These are phyloP conservation scores for Cystofilobasidium ferigula DNA, from an alignment of 768 basidiomycete species.

Conservation along the genomic window DNA sequence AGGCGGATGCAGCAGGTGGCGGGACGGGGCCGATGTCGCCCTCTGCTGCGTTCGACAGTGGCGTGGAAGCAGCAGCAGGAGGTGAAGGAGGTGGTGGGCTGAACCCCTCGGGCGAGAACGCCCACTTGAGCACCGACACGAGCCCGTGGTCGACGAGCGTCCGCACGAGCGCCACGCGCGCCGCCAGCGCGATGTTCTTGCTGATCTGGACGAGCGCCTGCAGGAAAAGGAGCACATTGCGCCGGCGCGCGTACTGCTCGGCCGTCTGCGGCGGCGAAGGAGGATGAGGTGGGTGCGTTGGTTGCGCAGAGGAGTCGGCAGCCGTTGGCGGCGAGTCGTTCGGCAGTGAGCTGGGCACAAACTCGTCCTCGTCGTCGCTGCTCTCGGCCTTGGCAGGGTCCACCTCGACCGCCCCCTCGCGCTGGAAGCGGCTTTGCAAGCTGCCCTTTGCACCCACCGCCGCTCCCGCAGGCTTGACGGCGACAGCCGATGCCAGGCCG, in stretches of 20 bases:
- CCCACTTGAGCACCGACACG: constrained; percentile 86
- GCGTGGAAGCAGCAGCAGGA: neutral
- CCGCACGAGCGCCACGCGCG: constrained; percentile 74
- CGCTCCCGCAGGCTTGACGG: neutral
- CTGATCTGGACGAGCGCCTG: constrained; percentile 91
- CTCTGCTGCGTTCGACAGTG: constrained; percentile 64
- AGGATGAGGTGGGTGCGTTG: neutral
- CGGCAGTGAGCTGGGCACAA: constrained; percentile 4
- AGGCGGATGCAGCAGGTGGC: too few species aligned
- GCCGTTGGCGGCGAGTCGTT: neutral
- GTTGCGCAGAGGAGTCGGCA: neutral
- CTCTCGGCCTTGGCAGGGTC: too few species aligned
- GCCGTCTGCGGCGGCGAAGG: neutral
- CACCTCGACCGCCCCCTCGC: constrained; percentile 21
- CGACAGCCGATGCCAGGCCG: neutral
- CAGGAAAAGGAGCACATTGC: constrained; percentile 72
- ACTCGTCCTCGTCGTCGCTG: constrained; percentile 12
- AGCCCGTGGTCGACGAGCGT: constrained; percentile 77
- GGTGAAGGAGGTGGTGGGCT: neutral
- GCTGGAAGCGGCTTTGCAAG: neutral
- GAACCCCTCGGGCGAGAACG: constrained; percentile 41
- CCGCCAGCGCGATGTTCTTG: constrained; percentile 85
- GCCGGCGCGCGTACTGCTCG: neutral
- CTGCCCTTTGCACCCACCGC: neutral
- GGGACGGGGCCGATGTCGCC: too few species aligned